Conservation (phyloP, 805 yeast genomes). For the Ogataea pini region DNA sequence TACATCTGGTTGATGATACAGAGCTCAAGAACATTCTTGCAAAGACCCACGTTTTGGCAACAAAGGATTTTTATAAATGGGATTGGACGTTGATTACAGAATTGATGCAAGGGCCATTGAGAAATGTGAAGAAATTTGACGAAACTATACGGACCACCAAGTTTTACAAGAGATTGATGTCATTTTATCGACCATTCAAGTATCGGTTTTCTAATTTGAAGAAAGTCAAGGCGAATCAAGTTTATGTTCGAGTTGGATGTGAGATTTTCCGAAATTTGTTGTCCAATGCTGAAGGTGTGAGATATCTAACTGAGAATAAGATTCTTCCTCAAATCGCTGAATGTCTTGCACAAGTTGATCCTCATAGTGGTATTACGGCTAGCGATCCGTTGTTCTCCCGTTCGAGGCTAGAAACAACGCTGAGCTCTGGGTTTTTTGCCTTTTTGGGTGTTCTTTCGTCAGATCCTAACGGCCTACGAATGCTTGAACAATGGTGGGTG, state of each 20-base stretch:
- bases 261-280: constrained; percentile 68
- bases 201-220: constrained; percentile 65
- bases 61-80: constrained; percentile 84
- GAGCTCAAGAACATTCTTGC: constrained; percentile 65
- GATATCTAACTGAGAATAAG: constrained; percentile 69
- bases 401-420: constrained; percentile 57
- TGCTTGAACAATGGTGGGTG: constrained; percentile 81
- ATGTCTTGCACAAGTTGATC: constrained; percentile 81
- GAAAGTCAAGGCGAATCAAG: constrained; percentile 49
- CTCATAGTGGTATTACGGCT: constrained; percentile 71
- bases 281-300: constrained; percentile 63
- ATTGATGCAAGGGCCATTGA: constrained; percentile 81
- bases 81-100: constrained; percentile 76
- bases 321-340: constrained; percentile 87
- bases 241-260: constrained; percentile 72
- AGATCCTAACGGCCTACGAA: constrained; percentile 58
- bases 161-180: constrained; percentile 77
- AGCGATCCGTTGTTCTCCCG: constrained; percentile 73
- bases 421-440: constrained; percentile 74
- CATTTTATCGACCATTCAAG: constrained; percentile 91
- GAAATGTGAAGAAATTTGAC: constrained; percentile 69
- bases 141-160: constrained; percentile 79
- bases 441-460: constrained; percentile 73
- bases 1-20: constrained; percentile 51
- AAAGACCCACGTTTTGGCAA: constrained; percentile 69